These are phyloP conservation scores for Candida anglica DNA, from an alignment of 805 yeast genomes.

Conservation along the genomic window DNA sequence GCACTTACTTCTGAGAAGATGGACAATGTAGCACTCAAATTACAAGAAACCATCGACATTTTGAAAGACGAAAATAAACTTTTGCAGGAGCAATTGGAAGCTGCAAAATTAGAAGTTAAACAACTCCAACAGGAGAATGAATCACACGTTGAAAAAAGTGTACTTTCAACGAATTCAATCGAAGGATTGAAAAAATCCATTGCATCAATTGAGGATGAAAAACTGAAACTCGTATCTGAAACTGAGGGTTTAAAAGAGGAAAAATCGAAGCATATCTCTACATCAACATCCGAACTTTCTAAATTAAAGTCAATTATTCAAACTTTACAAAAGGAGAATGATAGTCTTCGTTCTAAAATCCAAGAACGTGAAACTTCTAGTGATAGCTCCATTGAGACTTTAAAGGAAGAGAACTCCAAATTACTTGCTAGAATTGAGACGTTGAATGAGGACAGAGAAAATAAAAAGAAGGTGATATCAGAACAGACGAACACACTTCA, in stretches of 20 bases:
- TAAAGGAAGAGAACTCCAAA: constrained; percentile 9
- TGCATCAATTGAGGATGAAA: too few species aligned
- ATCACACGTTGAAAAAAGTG: too few species aligned
- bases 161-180: too few species aligned
- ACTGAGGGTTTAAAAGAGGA: neutral
- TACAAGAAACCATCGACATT: neutral
- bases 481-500: neutral
- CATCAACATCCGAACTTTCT: constrained; percentile 1
- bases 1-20: neutral
- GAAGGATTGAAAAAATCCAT: too few species aligned
- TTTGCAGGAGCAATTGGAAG: constrained; percentile 1
- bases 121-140: neutral
- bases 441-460: constrained; percentile 3
- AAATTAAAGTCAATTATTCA: too few species aligned
- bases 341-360: too few species aligned
- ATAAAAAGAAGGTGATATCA: neutral
- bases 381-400: constrained; percentile 1
- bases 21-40: neutral
- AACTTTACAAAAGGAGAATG: too few species aligned
- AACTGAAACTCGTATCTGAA: neutral
- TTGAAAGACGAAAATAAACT: neutral
- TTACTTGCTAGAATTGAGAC: constrained; percentile 1
- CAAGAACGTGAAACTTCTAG: too few species aligned
- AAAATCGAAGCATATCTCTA: neutral
- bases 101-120: too few species aligned